phyloP scores from a whole-genome alignment of 1,284 basidiomycete genomes.

The Puccinia novopanici region DNA sequence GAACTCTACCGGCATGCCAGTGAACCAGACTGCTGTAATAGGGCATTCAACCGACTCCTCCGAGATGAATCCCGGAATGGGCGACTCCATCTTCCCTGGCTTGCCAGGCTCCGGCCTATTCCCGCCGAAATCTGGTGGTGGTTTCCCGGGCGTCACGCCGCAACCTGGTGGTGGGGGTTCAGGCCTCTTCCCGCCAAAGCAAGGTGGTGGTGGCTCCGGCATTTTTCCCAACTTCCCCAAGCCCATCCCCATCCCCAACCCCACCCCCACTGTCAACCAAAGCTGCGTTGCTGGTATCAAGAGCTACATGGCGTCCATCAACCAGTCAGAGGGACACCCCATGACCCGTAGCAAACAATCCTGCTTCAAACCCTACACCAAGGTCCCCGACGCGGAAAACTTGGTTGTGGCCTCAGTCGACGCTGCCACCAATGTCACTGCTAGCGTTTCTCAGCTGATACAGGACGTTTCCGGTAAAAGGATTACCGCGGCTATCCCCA shows the following conservation, averaged over 20 bases:
- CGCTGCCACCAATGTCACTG: constrained; percentile 29
- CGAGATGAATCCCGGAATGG: neutral
- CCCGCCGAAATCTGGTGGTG: constrained; percentile 1
- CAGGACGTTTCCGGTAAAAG: constrained; percentile 30
- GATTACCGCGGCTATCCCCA: constrained; percentile 11
- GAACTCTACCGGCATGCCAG: constrained; percentile 17
- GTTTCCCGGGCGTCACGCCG: neutral
- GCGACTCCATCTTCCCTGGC: neutral
- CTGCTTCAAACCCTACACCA: constrained; percentile 29
- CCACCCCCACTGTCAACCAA: constrained; percentile 22
- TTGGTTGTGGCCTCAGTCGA: constrained; percentile 31
- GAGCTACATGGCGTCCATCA: neutral
- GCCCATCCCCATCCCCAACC: neutral
- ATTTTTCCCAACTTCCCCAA: neutral
- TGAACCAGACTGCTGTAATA: neutral
- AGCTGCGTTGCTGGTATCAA: constrained; percentile 21
- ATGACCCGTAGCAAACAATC: neutral
- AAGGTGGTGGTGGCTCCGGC: neutral
- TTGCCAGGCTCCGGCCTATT: neutral
- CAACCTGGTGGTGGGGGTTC: too few species aligned
- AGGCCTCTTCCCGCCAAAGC: too few species aligned
- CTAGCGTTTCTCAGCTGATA: neutral
- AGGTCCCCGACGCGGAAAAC: constrained; percentile 23
- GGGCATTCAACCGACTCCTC: constrained; percentile 7
- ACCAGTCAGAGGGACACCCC: constrained; percentile 17